Percentiles rank a stretch among this genome's conserved stretches.
phyloP scores from a whole-genome alignment of 768 basidiomycete genomes.

The Leccinum fibrillosum region DNA sequence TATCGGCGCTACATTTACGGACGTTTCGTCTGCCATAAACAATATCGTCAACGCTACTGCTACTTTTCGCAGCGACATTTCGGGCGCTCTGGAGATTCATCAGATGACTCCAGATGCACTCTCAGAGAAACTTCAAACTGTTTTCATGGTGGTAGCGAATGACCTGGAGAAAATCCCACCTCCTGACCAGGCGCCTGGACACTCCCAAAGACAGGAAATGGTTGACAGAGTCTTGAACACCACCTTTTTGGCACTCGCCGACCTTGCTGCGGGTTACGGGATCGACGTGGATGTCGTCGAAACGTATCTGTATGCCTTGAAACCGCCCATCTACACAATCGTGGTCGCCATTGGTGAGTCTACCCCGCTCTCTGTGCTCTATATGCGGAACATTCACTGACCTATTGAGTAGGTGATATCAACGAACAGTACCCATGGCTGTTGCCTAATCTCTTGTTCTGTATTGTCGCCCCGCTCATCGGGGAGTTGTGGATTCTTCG shows the following conservation, averaged over 20 bases:
- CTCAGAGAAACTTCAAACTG: constrained; percentile 3
- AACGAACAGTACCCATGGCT: constrained; percentile 10
- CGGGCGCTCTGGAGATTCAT: constrained; percentile 4
- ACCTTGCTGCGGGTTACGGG: constrained; percentile 2
- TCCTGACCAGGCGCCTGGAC: constrained; percentile 2
- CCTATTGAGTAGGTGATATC: constrained; percentile 7
- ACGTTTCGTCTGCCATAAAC: constrained; percentile 3
- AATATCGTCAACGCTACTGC: constrained; percentile 10
- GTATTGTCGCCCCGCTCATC: constrained; percentile 2
- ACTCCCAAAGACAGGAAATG: constrained; percentile 1
- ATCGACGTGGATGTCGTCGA: constrained; percentile 6
- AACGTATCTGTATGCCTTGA: constrained; percentile 3
- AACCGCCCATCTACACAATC: constrained; percentile 7
- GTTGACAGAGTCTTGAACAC: constrained; percentile 10
- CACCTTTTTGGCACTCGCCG: neutral
- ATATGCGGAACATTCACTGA: neutral
- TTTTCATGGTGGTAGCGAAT: constrained; percentile 1
- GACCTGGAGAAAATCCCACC: constrained; percentile 1
- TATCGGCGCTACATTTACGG: neutral
- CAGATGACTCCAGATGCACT: constrained; percentile 5
- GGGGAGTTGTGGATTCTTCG: constrained; percentile 11
- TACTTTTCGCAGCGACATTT: constrained; percentile 9
- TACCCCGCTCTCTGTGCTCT: neutral
- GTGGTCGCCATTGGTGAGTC: constrained; percentile 8
- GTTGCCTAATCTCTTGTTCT: constrained; percentile 3